A percentile compares a stretch with the other conserved stretches of the same genome.
These are phyloP conservation scores for Heterococcus sp. DNA, from an alignment of 108 stramenopile species.

Conservation along the genomic window DNA sequence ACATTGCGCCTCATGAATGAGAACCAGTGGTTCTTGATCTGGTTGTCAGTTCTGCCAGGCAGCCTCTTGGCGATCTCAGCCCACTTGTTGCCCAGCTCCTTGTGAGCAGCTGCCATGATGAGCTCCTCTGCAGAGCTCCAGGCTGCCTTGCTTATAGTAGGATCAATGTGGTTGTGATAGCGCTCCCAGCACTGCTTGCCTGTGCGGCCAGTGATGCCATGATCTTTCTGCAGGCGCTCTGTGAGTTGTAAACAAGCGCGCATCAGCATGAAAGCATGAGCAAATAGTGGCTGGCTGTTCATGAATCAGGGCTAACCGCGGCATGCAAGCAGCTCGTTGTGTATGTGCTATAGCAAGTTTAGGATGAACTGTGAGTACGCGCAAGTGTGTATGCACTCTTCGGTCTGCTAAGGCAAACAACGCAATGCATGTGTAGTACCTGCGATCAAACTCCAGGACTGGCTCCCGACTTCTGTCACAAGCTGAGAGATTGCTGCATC, in stretches of 20 bases:
- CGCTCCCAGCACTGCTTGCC: slow-evolving; percentile 75
- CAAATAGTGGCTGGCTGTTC: too few species aligned
- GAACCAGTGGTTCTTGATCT: slow-evolving; percentile 60
- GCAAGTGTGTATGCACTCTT: too few species aligned
- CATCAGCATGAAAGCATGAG: too few species aligned
- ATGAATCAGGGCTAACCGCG: too few species aligned
- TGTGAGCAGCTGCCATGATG: slow-evolving; percentile 58
- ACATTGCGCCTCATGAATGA: slow-evolving; percentile 62
- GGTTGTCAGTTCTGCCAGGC: slow-evolving; percentile 58
- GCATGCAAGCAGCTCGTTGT: too few species aligned
- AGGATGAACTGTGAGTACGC: too few species aligned
- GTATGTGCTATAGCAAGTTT: too few species aligned
- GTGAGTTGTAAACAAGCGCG: slow-evolving; percentile 25
- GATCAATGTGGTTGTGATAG: slow-evolving; percentile 63
- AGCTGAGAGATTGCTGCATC: too few species aligned
- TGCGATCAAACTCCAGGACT: too few species aligned
- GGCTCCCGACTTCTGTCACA: too few species aligned
- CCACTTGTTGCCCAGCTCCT: slow-evolving; percentile 50
- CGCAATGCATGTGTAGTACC: too few species aligned
- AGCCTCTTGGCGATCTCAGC: slow-evolving; percentile 57
- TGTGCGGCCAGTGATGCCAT: slow-evolving; percentile 52
- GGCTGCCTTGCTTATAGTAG: slow-evolving; percentile 55
- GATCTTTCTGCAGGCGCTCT: slow-evolving; percentile 42
- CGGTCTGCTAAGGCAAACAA: too few species aligned
- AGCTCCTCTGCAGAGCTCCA: slow-evolving; percentile 73